Conservation (phyloP, 306 rosid genomes). For the Herpetospermum pedunculosum region DNA sequence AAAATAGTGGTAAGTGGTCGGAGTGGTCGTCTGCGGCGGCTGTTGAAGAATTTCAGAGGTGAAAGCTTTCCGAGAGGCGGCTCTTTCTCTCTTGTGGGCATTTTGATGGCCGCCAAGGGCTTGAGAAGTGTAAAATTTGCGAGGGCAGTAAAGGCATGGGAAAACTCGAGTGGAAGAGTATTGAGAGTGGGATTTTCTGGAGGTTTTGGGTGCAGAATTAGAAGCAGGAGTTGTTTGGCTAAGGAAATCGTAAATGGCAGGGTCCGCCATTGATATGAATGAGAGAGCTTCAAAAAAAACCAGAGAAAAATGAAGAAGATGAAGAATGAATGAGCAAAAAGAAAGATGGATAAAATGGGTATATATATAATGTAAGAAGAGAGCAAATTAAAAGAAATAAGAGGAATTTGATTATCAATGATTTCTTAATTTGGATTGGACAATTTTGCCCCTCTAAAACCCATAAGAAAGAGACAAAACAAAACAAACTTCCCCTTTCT, state of each 20-base stretch:
- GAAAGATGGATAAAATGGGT: background rate
- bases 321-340: background rate
- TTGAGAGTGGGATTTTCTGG: background rate
- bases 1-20: background rate
- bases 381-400: background rate
- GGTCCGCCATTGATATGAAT: constrained; percentile 15
- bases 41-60: background rate
- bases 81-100: constrained; percentile 81
- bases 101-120: constrained; percentile 97
- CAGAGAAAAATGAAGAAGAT: background rate
- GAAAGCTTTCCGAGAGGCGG: constrained; percentile 19
- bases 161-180: constrained; percentile 1
- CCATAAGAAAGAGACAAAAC: too few species aligned
- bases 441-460: too few species aligned
- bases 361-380: constrained; percentile 7
- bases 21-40: too few species aligned
- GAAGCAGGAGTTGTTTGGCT: background rate
- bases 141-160: constrained; percentile 36
- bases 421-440: too few species aligned
- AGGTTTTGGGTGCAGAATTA: background rate
- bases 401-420: too few species aligned
- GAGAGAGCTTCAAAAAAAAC: background rate
- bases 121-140: constrained; percentile 69
- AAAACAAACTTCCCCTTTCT: too few species aligned
- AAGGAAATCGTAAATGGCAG: constrained; percentile 6